Percentiles rank a stretch among this genome's conserved stretches.
Conservation (phyloP, 1,284 basidiomycete genomes). For the Puccinia horiana region DNA sequence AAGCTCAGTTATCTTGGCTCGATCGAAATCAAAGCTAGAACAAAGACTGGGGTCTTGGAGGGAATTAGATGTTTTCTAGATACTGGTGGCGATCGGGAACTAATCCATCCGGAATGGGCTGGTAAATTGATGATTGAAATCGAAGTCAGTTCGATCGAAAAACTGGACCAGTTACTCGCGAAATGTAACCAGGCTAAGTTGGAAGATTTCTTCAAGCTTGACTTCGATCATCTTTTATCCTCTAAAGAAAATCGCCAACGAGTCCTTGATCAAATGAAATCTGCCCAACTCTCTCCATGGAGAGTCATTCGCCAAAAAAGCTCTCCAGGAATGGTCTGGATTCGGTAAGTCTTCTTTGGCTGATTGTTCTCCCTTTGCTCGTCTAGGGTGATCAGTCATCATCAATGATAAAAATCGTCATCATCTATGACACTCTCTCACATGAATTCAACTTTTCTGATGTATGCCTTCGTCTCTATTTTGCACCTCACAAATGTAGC, state of each 20-base stretch:
- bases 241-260: not conserved
- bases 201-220: not conserved
- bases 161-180: slow-evolving; percentile 51
- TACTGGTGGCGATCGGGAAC: slow-evolving; percentile 36
- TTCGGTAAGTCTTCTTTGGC: not conserved
- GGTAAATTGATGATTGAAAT: slow-evolving; percentile 54
- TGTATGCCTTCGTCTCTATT: not conserved
- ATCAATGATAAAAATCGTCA: not conserved
- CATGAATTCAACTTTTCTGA: not conserved
- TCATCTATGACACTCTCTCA: no score
- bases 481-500: not conserved
- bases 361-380: not conserved
- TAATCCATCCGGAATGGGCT: slow-evolving; percentile 53
- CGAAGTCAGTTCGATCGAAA: slow-evolving; percentile 55
- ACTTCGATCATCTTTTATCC: not conserved
- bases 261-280: not conserved
- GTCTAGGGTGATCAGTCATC: not conserved
- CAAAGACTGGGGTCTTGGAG: slow-evolving; percentile 47
- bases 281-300: slow-evolving; percentile 23
- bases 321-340: not conserved
- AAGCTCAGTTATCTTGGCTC: slow-evolving; percentile 58
- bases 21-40: slow-evolving; percentile 51
- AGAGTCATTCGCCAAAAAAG: slow-evolving; percentile 29
- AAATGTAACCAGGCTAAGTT: slow-evolving; percentile 8
- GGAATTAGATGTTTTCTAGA: slow-evolving; percentile 23